Conservation (phyloP, 192 early-diverging fungal species). For the Physocladia obscura region DNA sequence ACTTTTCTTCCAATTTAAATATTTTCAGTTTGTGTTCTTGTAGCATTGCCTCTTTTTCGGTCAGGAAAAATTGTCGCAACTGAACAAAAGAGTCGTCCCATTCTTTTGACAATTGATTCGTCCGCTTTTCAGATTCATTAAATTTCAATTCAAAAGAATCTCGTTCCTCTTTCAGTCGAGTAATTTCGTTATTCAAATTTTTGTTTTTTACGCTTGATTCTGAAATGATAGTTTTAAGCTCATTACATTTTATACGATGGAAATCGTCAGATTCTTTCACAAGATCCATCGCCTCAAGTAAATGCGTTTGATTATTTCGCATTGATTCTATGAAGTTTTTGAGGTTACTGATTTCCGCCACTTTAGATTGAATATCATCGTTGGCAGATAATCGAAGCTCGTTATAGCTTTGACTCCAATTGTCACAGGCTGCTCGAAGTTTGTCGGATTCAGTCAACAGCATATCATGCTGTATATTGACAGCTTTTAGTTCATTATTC, state of each 20-base stretch:
- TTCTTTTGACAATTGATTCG: neutral
- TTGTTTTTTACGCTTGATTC: neutral
- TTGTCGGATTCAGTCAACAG: neutral
- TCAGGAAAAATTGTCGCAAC: neutral
- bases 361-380: neutral
- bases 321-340: neutral
- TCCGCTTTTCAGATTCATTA: neutral
- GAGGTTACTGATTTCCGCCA: neutral
- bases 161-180: neutral
- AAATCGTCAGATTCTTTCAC: conserved; percentile 12
- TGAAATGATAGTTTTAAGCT: conserved; percentile 5
- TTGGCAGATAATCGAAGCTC: neutral
- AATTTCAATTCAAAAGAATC: neutral
- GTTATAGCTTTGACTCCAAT: conserved; percentile 12
- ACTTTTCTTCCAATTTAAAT: neutral
- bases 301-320: neutral
- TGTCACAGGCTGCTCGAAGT: conserved; percentile 14
- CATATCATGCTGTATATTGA: neutral
- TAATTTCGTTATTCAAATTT: neutral
- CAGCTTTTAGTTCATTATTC: neutral
- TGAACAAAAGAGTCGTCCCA: conserved; percentile 10
- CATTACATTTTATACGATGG: neutral
- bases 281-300: neutral
- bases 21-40: neutral
- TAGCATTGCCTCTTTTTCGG: neutral